Evolutionary conservation across 2,329 filamentous ascomycete species (phyloP).

Genomic region (Aspergillus felis): DNA sequence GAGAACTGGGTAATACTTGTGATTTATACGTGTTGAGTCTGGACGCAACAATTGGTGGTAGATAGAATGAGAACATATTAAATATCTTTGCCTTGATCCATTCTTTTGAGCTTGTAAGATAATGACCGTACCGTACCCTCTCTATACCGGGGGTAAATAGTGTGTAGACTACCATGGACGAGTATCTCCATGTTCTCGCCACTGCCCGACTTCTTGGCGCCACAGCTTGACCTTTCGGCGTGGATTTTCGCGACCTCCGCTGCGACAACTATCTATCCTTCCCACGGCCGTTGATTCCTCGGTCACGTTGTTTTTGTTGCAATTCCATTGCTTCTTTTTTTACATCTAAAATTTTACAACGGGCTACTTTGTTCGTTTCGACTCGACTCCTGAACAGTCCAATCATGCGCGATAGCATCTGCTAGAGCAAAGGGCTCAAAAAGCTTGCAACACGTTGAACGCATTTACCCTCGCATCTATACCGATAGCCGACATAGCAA

Average conservation of each 20-base stretch:
- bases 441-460: not conserved
- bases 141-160: no score
- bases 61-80: not conserved
- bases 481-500: constrained; percentile 13
- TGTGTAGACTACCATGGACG: no score
- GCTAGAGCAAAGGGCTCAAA: constrained; percentile 25
- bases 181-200: not conserved
- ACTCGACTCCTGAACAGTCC: not conserved
- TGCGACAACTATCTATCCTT: not conserved
- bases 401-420: not conserved
- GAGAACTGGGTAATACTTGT: constrained; percentile 22
- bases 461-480: not conserved
- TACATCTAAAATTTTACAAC: not conserved
- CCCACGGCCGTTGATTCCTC: not conserved
- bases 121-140: no score
- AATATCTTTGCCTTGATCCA: not conserved
- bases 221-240: constrained; percentile 3
- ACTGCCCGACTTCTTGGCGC: constrained; percentile 9
- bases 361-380: not conserved
- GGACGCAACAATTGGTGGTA: constrained; percentile 3
- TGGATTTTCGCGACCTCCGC: constrained; percentile 5
- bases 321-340: not conserved
- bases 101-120: no score
- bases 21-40: constrained; percentile 14
- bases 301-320: not conserved